A percentile compares a stretch with the other conserved stretches of the same genome.
These are phyloP conservation scores for Pterocarpus santalinus DNA, from an alignment of 306 rosid species.

Conservation along the genomic window DNA sequence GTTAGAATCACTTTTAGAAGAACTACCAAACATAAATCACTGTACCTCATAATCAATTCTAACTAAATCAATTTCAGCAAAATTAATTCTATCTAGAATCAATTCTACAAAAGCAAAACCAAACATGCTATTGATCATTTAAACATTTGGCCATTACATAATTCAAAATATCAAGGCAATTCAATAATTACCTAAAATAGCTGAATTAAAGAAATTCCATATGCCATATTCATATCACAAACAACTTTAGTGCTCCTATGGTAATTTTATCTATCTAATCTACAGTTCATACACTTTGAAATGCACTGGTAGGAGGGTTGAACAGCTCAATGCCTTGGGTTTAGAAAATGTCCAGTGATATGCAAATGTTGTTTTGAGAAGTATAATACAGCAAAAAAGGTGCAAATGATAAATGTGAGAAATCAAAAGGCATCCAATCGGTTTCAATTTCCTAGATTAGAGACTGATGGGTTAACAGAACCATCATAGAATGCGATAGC, in stretches of 20 bases:
- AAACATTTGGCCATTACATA: conserved; percentile 17
- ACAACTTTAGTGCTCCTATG: background rate
- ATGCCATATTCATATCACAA: background rate
- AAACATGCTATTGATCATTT: background rate
- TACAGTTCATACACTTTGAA: background rate
- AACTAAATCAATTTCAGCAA: too few relatives aligned
- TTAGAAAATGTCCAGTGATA: background rate
- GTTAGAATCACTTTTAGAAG: too few relatives aligned
- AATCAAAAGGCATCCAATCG: conserved; percentile 1
- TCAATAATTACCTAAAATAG: conserved; percentile 28
- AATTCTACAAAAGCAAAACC: too few relatives aligned
- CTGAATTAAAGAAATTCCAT: conserved; percentile 19
- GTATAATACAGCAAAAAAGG: conserved; percentile 4
- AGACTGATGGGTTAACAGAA: background rate
- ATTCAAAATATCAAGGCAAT: conserved; percentile 16
- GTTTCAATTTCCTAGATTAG: background rate
- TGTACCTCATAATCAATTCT: too few relatives aligned
- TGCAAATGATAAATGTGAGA: background rate
- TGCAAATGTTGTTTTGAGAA: conserved; percentile 1
- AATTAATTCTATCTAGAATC: too few relatives aligned
- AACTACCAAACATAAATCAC: too few relatives aligned
- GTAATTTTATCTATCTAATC: background rate
- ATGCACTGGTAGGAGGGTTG: background rate
- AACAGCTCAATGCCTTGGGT: background rate
- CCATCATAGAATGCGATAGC: background rate